Evolutionary conservation across 257 asterid species (phyloP), one percentile per base, ranked within the genome.

Genomic region (Gentiana dahurica): DNA sequence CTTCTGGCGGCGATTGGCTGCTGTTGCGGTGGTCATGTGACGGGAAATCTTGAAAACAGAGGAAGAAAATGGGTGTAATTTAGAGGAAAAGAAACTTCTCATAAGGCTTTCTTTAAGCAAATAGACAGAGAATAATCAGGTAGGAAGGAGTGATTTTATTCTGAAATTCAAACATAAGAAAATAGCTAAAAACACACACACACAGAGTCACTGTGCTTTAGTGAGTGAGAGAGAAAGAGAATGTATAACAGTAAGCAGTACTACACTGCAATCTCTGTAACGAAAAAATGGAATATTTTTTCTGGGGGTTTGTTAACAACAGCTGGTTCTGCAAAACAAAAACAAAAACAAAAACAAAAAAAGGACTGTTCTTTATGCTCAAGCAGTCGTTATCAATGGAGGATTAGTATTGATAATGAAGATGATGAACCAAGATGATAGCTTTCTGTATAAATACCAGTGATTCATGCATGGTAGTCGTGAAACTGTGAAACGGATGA

Each of bases 81-180:
- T 15, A 36, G 56, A 12, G 62, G 44, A 10, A 38, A 57, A 64
- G 51, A 62, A 54, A 52, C 71, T 65, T 77, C 64, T 80, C 88
- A 81, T 84, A 73, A 64, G 80, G 77, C 49, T 24, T 24, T 24
- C 24, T 24, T 59, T 33, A 54, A 35, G 43, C 4, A 48, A 53
- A 5, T 7, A 51, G 3, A 8, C 52, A 46, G 36, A 34, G 13
- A 6, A 50, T 49, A 48, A 35, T 44, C 44, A 56, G 10, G 36
- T 56, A 11, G 57, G 35, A 36, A n/a, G 48, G 60, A 10, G 59
- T 55, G 59, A 5, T 34, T 39, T 33, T 55, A 36, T 15, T 12
- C 36, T 55, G 24, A 24, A 24, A 24, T 24, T 24, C 24, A 24
- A 24, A 41, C 46, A 41, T 34, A n/a, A 37, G 32, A 36, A 41